Conservation (phyloP, 2,329 filamentous ascomycete genomes). For the Botryotinia narcissicola region DNA sequence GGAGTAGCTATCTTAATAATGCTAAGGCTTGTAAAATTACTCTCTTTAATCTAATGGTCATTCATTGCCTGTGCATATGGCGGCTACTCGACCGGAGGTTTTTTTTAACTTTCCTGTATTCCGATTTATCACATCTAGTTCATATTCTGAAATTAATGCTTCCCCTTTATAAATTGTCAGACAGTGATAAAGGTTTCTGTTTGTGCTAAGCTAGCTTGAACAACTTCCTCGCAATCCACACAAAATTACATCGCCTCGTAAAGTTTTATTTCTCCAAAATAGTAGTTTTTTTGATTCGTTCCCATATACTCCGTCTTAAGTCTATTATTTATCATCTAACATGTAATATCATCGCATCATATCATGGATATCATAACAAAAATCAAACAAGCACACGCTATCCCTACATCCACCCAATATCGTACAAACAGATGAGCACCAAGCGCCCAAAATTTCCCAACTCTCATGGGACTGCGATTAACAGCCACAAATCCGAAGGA, state of each 20-base stretch:
- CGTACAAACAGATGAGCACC: not conserved
- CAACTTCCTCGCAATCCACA: no score
- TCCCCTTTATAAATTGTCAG: not conserved
- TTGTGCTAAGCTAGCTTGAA: not conserved
- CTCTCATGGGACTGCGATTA: not conserved
- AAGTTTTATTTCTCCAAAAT: no score
- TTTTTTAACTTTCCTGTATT: not conserved
- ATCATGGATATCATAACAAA: slow-evolving; percentile 10
- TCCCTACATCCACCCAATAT: not conserved
- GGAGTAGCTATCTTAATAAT: not conserved
- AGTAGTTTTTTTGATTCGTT: no score
- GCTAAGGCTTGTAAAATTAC: not conserved
- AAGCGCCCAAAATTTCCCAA: not conserved
- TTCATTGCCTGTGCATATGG: not conserved
- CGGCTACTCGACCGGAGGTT: not conserved
- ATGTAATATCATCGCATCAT: not conserved
- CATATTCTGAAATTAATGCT: not conserved
- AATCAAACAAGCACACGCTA: not conserved
- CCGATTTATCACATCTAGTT: not conserved
- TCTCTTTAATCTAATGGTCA: not conserved
- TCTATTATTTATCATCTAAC: not conserved
- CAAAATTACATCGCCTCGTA: not conserved
- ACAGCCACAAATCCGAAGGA: not conserved
- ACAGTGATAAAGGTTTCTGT: not conserved
- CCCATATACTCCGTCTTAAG: not conserved